Base-by-base conservation (phyloP, 805 yeast genomes). In the Starmera quercuum region DNA sequence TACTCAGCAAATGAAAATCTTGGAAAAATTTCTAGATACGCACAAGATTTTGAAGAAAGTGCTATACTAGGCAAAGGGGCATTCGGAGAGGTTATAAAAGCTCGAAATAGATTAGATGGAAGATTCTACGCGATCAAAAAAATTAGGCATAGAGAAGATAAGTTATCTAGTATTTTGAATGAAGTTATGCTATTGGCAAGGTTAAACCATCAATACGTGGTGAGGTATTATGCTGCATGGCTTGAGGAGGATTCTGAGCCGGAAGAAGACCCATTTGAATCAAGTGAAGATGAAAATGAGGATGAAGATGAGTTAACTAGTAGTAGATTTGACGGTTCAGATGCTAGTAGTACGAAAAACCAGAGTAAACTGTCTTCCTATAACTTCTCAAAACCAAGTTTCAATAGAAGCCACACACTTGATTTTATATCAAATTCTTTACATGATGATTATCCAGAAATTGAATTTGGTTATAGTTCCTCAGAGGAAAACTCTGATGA, bases 51-150 rank as follows among this genome's bases (percentile, higher is more conserved):
- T 57, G 98, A 92, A 56, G 98, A 92, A 53, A 83, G 86, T 29
- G 92, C 90, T 1, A 75, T 80, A 15, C 60, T 92, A 7, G 99
- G 99, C 2, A 76, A 78, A 46, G 99, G 99, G 26, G 99, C 95
- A 0, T 92, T 83, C 59, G 99, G 99, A 6, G 97, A 92, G 56
- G 99, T 92, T 7, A 96, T 92, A n/a, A 88, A 90, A 50, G 97
- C 92, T 0, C 67, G 98, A 40, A 90, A 88, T 54, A 73, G 88
- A 38, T 71, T 92, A 42, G 99, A 92, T 53, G 97, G 98, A 15
- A 71, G 96, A 12, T 84, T 83, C 46, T 92, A 92, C 56, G 99
- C 99, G 1, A 77, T 92, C 38, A 92, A 92, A 55, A 90, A 88
- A 46, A 83, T 92, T 32, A 75, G 81, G 37, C 96, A 92, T 46